Evolutionary conservation across 805 yeast species (phyloP).

Genomic region (Lachancea nothofagi): DNA sequence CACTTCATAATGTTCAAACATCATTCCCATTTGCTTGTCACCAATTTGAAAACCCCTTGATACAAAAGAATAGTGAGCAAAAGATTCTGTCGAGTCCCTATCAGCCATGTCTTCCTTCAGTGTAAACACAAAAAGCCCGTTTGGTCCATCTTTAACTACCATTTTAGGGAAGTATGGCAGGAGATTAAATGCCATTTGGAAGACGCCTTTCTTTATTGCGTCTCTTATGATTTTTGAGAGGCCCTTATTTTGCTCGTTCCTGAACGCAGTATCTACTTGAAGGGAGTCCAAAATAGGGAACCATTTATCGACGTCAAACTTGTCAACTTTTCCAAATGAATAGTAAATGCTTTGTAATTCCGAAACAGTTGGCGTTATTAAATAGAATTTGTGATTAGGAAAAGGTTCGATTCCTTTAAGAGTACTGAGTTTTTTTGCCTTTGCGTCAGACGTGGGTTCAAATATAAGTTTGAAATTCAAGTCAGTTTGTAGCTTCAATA

Average conservation of each 20-base stretch:
- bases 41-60: slow-evolving; percentile 4
- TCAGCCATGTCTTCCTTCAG: slow-evolving; percentile 19
- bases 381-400: slow-evolving; percentile 40
- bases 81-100: slow-evolving; percentile 9
- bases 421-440: slow-evolving; percentile 46
- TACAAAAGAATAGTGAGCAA: slow-evolving; percentile 13
- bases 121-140: slow-evolving; percentile 51
- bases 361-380: slow-evolving; percentile 63
- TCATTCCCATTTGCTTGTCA: slow-evolving; percentile 41
- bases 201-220: slow-evolving; percentile 39
- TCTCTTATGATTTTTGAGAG: slow-evolving; percentile 16
- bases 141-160: slow-evolving; percentile 58
- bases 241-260: slow-evolving; percentile 5
- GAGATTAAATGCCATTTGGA: slow-evolving; percentile 66
- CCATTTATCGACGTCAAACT: slow-evolving; percentile 60
- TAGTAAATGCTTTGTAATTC: slow-evolving; percentile 56
- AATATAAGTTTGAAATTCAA: slow-evolving; percentile 38
- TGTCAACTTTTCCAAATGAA: slow-evolving; percentile 39
- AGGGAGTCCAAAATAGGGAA: slow-evolving; percentile 62
- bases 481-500: slow-evolving; percentile 29
- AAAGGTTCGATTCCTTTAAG: slow-evolving; percentile 37
- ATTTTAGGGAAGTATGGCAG: slow-evolving; percentile 68
- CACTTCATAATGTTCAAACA: slow-evolving; percentile 57
- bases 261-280: slow-evolving; percentile 34
- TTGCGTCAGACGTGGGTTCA: slow-evolving; percentile 76